These are phyloP conservation scores for Fusarium nygamai DNA, from an alignment of 2,329 filamentous ascomycete species.

Conservation along the genomic window DNA sequence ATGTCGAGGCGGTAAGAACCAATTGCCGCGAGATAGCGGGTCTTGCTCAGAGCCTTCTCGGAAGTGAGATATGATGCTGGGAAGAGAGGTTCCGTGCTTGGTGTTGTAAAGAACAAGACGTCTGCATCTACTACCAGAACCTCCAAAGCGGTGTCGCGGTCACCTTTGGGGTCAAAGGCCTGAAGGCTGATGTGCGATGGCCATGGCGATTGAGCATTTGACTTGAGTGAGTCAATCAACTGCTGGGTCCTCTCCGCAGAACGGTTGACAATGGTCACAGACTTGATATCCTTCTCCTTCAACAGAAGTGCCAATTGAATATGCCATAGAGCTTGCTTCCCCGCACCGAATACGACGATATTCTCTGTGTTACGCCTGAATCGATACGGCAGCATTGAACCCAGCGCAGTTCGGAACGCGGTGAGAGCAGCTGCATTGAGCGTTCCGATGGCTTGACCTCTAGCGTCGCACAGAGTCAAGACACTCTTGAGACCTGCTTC, in stretches of 20 bases:
- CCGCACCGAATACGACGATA: conserved; percentile 74
- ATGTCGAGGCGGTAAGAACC: conserved; percentile 48
- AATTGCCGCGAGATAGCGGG: conserved; percentile 44
- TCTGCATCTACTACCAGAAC: conserved; percentile 35
- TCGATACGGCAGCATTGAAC: conserved; percentile 67
- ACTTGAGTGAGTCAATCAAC: conserved; percentile 33
- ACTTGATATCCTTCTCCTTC: conserved; percentile 38
- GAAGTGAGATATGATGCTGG: conserved; percentile 35
- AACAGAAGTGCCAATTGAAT: conserved; percentile 72
- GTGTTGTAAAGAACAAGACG: conserved; percentile 47
- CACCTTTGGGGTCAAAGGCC: conserved; percentile 13
- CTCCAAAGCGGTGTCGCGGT: conserved; percentile 27
- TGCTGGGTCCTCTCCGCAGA: conserved; percentile 36
- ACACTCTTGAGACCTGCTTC: conserved; percentile 53
- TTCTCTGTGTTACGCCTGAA: conserved; percentile 49
- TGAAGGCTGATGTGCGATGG: conserved; percentile 27
- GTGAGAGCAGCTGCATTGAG: conserved; percentile 76
- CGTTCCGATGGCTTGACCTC: conserved; percentile 67
- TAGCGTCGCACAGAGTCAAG: conserved; percentile 66
- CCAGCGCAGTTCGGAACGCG: conserved; percentile 74
- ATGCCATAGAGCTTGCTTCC: conserved; percentile 79
- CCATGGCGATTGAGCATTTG: conserved; percentile 12
- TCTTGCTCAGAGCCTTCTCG: conserved; percentile 35
- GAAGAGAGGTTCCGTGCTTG: conserved; percentile 45
- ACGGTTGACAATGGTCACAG: conserved; percentile 49